Percentiles rank a stretch among this genome's conserved stretches.
phyloP scores from a whole-genome alignment of 352 stramenopile species.

The Globisporangium barbulae region DNA sequence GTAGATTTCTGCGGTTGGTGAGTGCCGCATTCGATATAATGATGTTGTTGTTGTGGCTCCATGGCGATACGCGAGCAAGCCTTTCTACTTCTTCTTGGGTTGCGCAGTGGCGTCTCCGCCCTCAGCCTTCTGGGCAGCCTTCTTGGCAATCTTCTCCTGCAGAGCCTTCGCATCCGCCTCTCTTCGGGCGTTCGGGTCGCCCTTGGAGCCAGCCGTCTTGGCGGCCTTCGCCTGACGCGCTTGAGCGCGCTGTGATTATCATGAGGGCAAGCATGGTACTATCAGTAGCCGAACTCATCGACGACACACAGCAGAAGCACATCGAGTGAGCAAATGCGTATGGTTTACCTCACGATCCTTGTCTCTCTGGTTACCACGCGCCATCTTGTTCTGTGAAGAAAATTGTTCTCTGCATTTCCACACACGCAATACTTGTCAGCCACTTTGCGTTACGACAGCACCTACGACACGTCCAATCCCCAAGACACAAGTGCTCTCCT shows the following conservation, averaged over 20 bases:
- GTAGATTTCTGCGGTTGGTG: neutral
- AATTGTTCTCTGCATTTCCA: neutral
- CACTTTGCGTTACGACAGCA: neutral
- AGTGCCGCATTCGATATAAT: conserved; percentile 8
- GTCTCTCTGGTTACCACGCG: conserved; percentile 81
- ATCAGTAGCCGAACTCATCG: neutral
- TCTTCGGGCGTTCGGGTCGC: conserved; percentile 56
- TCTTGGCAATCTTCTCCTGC: conserved; percentile 79
- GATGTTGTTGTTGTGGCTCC: conserved; percentile 4
- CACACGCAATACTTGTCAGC: neutral
- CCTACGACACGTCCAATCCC: neutral
- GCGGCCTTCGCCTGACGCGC: conserved; percentile 53
- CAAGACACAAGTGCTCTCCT: neutral
- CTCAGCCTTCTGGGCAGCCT: conserved; percentile 58
- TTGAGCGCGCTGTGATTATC: conserved; percentile 50
- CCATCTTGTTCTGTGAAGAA: conserved; percentile 32
- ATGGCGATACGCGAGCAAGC: neutral
- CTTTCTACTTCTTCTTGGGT: conserved; percentile 35
- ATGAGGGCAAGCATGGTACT: neutral
- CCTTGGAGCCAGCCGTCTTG: conserved; percentile 31
- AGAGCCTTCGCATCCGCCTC: conserved; percentile 76
- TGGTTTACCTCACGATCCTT: conserved; percentile 53
- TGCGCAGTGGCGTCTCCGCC: conserved; percentile 28
- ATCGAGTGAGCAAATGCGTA: neutral
- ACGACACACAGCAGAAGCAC: neutral